Percentiles rank a stretch among this genome's conserved stretches.
These are phyloP conservation scores for Microbotryum scabiosae DNA, from an alignment of 1,284 basidiomycete genomes.

Conservation along the genomic window DNA sequence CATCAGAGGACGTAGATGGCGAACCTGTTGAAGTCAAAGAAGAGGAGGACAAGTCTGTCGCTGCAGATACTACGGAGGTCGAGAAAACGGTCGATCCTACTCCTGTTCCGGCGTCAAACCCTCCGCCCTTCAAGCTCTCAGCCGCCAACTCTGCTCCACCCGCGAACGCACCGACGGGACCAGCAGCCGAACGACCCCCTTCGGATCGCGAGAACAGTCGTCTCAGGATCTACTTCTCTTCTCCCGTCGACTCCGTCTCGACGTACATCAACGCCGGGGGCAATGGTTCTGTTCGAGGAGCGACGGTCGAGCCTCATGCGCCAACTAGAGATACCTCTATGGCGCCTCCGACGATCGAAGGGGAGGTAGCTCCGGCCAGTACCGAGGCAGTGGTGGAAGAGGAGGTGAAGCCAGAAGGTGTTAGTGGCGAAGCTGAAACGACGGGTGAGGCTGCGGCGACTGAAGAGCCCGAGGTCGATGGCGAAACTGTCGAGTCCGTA, in stretches of 20 bases:
- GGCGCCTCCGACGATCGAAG: not conserved
- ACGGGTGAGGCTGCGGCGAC: conserved; percentile 7
- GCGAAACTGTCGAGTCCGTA: conserved; percentile 3
- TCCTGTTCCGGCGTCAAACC: too few species aligned
- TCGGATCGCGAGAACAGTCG: conserved; percentile 33
- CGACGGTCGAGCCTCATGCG: not conserved
- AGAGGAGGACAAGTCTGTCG: not conserved
- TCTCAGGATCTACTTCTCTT: conserved; percentile 35
- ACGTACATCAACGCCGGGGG: not conserved
- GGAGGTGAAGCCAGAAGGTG: conserved; percentile 6
- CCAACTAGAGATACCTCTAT: conserved; percentile 1
- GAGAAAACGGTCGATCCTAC: not conserved
- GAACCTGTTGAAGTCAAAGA: not conserved
- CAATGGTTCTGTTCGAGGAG: too few species aligned
- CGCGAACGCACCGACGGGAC: conserved; percentile 10
- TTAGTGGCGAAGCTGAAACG: not conserved
- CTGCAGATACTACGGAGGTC: not conserved
- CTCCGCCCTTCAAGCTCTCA: not conserved
- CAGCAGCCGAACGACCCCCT: conserved; percentile 5
- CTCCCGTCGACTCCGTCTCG: conserved; percentile 18
- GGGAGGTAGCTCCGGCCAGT: not conserved
- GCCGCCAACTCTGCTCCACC: conserved; percentile 1
- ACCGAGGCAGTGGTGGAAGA: conserved; percentile 1
- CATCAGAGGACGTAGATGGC: too few species aligned
- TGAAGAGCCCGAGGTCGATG: conserved; percentile 20